These are phyloP conservation scores for Boletus pseudopeckii DNA, from an alignment of 768 basidiomycete genomes.

Conservation along the genomic window DNA sequence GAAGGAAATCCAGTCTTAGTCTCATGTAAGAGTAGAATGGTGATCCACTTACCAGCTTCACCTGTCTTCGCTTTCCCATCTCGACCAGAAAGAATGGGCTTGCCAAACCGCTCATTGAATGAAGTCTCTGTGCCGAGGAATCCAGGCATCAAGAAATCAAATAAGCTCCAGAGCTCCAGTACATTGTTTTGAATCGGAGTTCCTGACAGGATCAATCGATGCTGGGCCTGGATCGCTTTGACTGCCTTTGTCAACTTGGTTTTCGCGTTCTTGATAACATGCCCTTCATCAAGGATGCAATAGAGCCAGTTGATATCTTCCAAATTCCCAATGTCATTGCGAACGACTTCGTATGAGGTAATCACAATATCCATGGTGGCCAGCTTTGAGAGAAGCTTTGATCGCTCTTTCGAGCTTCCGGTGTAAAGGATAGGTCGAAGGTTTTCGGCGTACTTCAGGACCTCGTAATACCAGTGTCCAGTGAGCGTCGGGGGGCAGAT, in stretches of 20 bases:
- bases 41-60: slow-evolving; percentile 76
- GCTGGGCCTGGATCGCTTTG: slow-evolving; percentile 84
- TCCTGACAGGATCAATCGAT: slow-evolving; percentile 91
- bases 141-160: slow-evolving; percentile 99
- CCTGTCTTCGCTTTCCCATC: slow-evolving; percentile 94
- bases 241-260: slow-evolving; percentile 97
- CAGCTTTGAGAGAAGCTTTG: slow-evolving; percentile 61
- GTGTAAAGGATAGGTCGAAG: slow-evolving; percentile 85
- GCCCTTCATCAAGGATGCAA: slow-evolving; percentile 96
- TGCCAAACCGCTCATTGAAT: slow-evolving; percentile 94
- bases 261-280: slow-evolving; percentile 98
- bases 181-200: slow-evolving; percentile 99
- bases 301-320: slow-evolving; percentile 84
- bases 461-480: slow-evolving; percentile 99
- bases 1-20: slow-evolving; percentile 1
- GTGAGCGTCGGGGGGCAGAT: slow-evolving; percentile 96
- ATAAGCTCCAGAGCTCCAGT: slow-evolving; percentile 95
- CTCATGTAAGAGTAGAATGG: neutral
- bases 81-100: slow-evolving; percentile 90
- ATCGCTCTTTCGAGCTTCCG: slow-evolving; percentile 81
- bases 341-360: slow-evolving; percentile 95
- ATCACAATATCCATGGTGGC: slow-evolving; percentile 84
- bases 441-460: slow-evolving; percentile 85
- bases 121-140: slow-evolving; percentile 94
- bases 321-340: slow-evolving; percentile 84